A percentile compares a stretch with the other conserved stretches of the same genome.
Conservation (phyloP, 2,329 filamentous ascomycete genomes). For the Sclerotinia glacialis region DNA sequence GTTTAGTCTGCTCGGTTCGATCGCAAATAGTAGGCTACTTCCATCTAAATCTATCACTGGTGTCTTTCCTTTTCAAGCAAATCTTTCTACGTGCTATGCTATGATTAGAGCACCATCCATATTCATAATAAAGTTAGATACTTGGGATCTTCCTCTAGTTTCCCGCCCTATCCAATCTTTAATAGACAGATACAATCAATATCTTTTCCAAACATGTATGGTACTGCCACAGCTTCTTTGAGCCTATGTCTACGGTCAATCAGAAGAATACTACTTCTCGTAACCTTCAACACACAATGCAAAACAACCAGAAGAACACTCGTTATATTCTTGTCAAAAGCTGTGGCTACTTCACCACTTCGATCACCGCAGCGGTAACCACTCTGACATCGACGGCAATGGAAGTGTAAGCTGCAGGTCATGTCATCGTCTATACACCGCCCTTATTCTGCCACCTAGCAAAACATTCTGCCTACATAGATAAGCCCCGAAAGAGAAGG, state of each 20-base stretch:
- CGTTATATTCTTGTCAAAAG: no score
- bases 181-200: background rate
- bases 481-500: no score
- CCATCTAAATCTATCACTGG: conserved; percentile 51
- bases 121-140: background rate
- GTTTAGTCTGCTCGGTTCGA: background rate
- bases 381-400: no score
- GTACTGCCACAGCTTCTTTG: background rate
- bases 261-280: background rate
- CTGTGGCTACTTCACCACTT: no score
- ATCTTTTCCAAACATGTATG: background rate
- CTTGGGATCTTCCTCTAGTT: background rate
- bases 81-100: conserved; percentile 42
- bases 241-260: no score
- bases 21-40: conserved; percentile 42
- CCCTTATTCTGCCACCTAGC: no score
- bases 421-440: no score
- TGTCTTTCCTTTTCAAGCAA: conserved; percentile 52
- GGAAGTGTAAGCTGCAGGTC: no score
- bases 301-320: no score
- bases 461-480: no score
- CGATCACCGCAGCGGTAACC: no score
- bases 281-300: background rate
- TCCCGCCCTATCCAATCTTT: background rate
- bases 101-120: no score